Evolutionary conservation across 1,284 basidiomycete species (phyloP), one percentile per base, ranked within the genome.

Genomic region (Stygiomarasmius scandens): DNA sequence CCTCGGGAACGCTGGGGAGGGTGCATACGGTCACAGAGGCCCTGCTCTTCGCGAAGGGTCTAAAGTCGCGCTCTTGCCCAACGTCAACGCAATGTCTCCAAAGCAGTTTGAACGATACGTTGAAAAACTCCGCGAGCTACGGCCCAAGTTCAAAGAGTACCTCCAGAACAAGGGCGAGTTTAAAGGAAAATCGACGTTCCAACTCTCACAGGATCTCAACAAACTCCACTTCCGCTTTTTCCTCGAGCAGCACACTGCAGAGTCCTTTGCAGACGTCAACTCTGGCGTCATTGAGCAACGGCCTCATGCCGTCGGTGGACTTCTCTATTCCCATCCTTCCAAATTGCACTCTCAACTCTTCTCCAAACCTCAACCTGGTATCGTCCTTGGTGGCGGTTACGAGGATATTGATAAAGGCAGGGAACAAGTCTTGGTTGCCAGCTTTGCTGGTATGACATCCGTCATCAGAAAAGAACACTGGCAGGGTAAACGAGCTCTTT

Each of bases 261-360:
- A 67, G 46, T 65, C 69, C 44, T 72, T 72, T 53, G 59, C 62
- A 41, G 67, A 66, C 53, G 64, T 58, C 58, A 19, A n/a, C 41
- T 25, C 19, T 19, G 47, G 49, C 20, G 61, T 64, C 11, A 84
- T 93, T 62, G 82, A 84, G 58, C 85, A 81, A 48, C 75, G 82
- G 57, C 88, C 89, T 0, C 90, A 93, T 63, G 77, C 74, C 20
- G 77, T 71, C 41, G 89, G 78, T 38, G 90, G 83, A 6, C 76
- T 92, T 44, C 73, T 75, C 49, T 93, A 92, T 69, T 67, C 81
- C 4, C 73, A 77, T 43, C 74, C 79, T 34, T 74, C 84, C 5
- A 54, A 63, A 6, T 71, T 92, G 36, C 86, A 90, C 58, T 77
- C 77, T 1, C 73, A 74, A 52, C 74, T 86, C 66, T 76, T 74